Evolutionary conservation across 495 filamentous ascomycete species (phyloP).

Genomic region (Cryomyces minteri): DNA sequence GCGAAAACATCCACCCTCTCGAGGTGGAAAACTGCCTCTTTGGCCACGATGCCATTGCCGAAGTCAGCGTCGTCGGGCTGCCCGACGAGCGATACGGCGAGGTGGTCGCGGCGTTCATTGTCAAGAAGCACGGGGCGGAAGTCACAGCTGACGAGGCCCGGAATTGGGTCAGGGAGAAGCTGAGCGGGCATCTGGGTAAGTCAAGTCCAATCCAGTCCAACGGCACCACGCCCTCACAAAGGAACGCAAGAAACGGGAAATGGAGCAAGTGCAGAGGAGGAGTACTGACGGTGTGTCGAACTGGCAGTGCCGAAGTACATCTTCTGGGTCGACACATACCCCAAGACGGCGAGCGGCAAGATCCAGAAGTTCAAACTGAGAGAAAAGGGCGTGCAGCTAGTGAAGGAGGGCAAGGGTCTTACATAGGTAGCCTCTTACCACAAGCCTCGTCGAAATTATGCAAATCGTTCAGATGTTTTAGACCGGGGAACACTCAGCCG

Average conservation of each 20-base stretch:
- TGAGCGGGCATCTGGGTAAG: conserved; percentile 61
- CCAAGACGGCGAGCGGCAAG: conserved; percentile 93
- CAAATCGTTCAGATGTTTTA: too few relatives aligned
- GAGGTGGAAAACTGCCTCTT: conserved; percentile 90
- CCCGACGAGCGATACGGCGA: conserved; percentile 77
- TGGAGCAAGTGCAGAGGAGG: not conserved
- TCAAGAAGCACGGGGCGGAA: conserved; percentile 23
- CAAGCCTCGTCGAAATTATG: too few relatives aligned
- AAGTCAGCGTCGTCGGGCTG: conserved; percentile 70
- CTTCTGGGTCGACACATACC: conserved; percentile 66
- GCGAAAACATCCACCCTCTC: conserved; percentile 91
- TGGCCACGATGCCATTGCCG: conserved; percentile 42
- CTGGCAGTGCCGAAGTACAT: conserved; percentile 64
- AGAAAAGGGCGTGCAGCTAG: conserved; percentile 35
- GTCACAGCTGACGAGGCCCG: conserved; percentile 36
- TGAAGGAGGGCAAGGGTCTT: conserved; percentile 19
- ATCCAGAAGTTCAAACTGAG: conserved; percentile 88
- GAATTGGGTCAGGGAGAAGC: conserved; percentile 48
- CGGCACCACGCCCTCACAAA: not conserved
- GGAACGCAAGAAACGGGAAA: not conserved
- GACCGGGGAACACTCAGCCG: too few relatives aligned
- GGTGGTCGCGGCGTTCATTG: conserved; percentile 66
- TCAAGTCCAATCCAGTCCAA: conserved; percentile 1
- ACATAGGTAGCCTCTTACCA: not conserved
- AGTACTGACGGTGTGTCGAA: not conserved